Base-by-base conservation (phyloP, 352 stramenopile genomes). In the Pythium chondricola region DNA sequence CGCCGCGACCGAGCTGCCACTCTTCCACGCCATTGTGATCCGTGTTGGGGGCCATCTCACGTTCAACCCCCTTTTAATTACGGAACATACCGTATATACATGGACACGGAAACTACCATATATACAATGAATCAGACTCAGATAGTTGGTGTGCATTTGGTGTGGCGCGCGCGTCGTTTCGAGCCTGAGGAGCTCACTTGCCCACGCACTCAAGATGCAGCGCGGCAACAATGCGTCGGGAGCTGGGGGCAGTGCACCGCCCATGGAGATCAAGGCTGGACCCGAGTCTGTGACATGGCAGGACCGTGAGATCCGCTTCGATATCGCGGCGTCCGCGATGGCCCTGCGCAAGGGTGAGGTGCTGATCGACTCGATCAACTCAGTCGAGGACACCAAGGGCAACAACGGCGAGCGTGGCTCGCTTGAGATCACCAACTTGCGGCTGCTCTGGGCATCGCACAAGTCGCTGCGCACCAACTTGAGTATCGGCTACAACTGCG, bases 361-460 rank as follows among this genome's bases (percentile, higher is more conserved):
- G 11, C 53, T 88, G 14, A 88, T 96, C 35, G 90, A 97, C 60
- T 74, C 78, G 43, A 97, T 97, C 65, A 97, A 97, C 64, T 95
- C 79, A 10, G 90, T 97, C 7, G 90, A 97, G 56, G 90, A 97
- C 58, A 97, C 90, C 9, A 97, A 97, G 61, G 90, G 88, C 32
- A 97, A 97, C 69, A 97, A 97, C 63, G 90, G 90, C 56, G 85
- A 96, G 41, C 71, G 85, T 52, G 90, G 86, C 10, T 83, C 71
- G 21, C 65, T 97, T 6, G 68, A 91, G 52, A 88, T 97, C 54
- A 97, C 89, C n/a, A 97, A 97, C 61, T 57, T 97, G 58, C 62
- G 90, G 31, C 71, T 97, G 31, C 51, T 96, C 1, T 97, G 90
- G 90, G 74, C 88, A 9, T 90, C 77, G 44, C 88, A 97, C 74